Conservation (phyloP, 139 green algal genomes). For the Coelastrella sp. region DNA sequence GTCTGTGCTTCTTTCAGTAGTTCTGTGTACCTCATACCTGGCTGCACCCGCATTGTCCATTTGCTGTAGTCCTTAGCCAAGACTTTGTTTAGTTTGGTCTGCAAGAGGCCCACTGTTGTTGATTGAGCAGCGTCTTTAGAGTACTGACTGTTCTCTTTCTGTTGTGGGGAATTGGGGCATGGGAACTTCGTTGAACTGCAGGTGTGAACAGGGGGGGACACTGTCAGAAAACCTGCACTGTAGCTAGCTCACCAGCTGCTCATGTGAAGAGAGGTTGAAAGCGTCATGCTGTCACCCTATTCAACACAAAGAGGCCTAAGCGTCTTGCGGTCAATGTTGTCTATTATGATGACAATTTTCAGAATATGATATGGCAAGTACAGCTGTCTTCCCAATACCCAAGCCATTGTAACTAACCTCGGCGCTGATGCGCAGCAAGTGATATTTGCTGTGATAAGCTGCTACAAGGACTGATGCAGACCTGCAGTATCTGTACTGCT, state of each 20-base stretch:
- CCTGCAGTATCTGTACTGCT: neutral
- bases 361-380: too few species aligned
- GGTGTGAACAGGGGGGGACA: neutral
- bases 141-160: neutral
- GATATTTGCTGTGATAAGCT: neutral
- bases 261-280: too few species aligned
- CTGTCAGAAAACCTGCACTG: neutral
- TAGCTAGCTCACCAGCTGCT: too few species aligned
- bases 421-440: too few species aligned
- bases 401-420: too few species aligned
- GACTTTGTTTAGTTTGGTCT: constrained; percentile 33
- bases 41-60: constrained; percentile 24
- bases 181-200: neutral
- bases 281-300: too few species aligned
- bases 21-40: constrained; percentile 34
- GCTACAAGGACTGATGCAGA: neutral
- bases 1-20: constrained; percentile 10
- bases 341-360: too few species aligned
- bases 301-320: too few species aligned
- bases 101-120: neutral
- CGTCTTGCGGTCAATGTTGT: too few species aligned
- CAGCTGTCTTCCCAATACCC: too few species aligned
- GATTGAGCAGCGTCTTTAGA: neutral
- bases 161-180: neutral
- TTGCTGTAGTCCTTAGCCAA: constrained; percentile 6